Percentiles rank a stretch among this genome's conserved stretches.
Evolutionary conservation across 2,329 filamentous ascomycete species (phyloP).

Genomic region (Apiospora sp.): DNA sequence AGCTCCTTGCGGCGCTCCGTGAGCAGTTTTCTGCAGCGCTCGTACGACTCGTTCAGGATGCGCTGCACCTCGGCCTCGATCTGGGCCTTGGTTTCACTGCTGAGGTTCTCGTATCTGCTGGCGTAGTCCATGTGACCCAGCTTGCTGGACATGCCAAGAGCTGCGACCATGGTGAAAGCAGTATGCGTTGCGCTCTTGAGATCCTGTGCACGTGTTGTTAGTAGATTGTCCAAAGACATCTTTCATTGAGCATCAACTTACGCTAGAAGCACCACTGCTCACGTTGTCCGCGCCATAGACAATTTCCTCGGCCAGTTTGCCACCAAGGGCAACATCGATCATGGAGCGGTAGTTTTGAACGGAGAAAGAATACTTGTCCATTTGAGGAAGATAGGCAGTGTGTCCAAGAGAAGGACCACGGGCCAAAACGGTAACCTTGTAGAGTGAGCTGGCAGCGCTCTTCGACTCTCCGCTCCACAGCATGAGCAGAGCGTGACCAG

Average conservation of each 20-base stretch:
- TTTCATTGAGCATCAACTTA: conserved; percentile 52
- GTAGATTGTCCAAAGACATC: conserved; percentile 36
- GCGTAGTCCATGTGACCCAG: conserved; percentile 91
- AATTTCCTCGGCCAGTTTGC: conserved; percentile 90
- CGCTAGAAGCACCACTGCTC: conserved; percentile 83
- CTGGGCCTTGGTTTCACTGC: conserved; percentile 82
- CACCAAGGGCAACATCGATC: conserved; percentile 84
- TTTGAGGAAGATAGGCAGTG: conserved; percentile 86
- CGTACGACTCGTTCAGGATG: conserved; percentile 81
- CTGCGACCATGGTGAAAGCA: conserved; percentile 88
- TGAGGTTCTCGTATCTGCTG: conserved; percentile 81
- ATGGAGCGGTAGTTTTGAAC: conserved; percentile 82
- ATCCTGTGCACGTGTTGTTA: conserved; percentile 63
- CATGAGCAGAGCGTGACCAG: conserved; percentile 90
- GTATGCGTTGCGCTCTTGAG: conserved; percentile 81
- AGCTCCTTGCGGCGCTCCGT: conserved; percentile 81
- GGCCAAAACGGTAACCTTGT: conserved; percentile 97
- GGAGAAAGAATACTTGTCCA: conserved; percentile 91
- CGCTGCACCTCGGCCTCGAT: conserved; percentile 91
- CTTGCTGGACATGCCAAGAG: conserved; percentile 86
- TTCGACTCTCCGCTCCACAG: conserved; percentile 68
- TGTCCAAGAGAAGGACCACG: conserved; percentile 86
- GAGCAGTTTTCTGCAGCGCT: conserved; percentile 76
- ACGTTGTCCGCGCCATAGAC: conserved; percentile 92
- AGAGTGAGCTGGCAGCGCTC: conserved; percentile 77